Evolutionary conservation across 139 green algal species (phyloP).

Genomic region (Closterium sp.): DNA sequence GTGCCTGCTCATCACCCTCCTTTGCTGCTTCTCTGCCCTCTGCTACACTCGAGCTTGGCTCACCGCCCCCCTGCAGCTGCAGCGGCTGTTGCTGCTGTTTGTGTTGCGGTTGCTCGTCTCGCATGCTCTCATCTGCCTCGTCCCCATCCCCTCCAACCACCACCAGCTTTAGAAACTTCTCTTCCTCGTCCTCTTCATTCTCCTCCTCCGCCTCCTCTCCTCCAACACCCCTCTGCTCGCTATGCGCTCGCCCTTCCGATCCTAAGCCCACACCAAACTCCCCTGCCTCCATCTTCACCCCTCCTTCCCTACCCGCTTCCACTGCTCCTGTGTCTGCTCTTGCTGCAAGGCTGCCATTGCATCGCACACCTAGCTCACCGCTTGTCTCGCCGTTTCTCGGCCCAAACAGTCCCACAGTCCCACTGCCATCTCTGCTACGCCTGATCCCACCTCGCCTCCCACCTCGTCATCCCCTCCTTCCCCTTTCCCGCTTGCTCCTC

Average conservation of each 20-base stretch:
- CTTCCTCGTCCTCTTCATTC: not conserved
- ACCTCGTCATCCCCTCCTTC: not conserved
- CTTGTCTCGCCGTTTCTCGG: not conserved
- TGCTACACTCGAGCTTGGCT: not conserved
- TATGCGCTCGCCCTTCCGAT: not conserved
- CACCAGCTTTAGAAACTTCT: not conserved
- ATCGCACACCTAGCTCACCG: not conserved
- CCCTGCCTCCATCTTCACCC: not conserved
- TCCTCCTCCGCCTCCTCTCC: not conserved
- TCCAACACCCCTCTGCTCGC: not conserved
- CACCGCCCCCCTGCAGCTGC: not conserved
- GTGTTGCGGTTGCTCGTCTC: not conserved
- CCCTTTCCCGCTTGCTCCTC: not conserved
- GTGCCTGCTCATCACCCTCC: not conserved
- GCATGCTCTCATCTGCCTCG: not conserved
- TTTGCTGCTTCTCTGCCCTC: not conserved
- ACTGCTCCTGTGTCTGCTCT: not conserved
- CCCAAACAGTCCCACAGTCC: not conserved
- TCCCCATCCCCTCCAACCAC: not conserved
- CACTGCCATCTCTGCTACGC: not conserved
- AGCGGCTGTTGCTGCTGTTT: not conserved
- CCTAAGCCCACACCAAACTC: not conserved
- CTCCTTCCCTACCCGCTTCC: not conserved
- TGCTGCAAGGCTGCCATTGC: not conserved
- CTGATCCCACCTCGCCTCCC: not conserved